Base-by-base conservation (phyloP, 2,329 filamentous ascomycete species). In the Chrysoporthe deuterocubensis region DNA sequence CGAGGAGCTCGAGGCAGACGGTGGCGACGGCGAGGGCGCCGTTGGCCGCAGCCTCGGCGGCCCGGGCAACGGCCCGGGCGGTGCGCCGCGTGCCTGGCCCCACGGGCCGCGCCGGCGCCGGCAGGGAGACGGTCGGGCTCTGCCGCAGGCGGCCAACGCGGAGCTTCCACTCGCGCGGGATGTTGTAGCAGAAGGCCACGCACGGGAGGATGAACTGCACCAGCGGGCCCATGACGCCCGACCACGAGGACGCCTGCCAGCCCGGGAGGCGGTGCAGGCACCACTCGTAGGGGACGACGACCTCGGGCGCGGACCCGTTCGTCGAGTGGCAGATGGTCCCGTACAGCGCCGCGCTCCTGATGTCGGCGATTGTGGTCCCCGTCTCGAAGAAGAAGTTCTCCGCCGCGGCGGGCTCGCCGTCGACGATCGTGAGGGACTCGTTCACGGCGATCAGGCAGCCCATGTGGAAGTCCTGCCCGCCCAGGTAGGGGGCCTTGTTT, bases 191-290 rank as follows among this genome's bases (percentile, higher is more conserved):
- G 64, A 76, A 76, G 54, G 74, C 69, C 43, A 75, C 67, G 43
- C 73, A 74, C 1, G 75, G 75, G 7, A 75, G 52, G n/a, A 76
- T 67, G 46, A 76, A 75, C 14, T 72, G 69, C 6, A 72, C 73
- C 7, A 75, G 69, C 3, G 74, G 72, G 52, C 73, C 72, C 9
- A 75, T 44, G 69, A 73, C 73, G 72, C 34, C 70, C 69, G 50
- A 73, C 73, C 50, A 75, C 58, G 46, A 72, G 71, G 52, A 52
- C 44, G 13, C 64, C 66, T 71, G 32, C 75, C 74, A 76, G n/a
- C 74, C 74, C 2, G 72, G 71, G 21, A 75, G n/a, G 66, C 68
- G 0, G 62, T 6, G 63, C 56, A 71, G 18, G 60, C 59, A 64
- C 67, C 71, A 75, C 21, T 42, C 52, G 59, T 72, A 74, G 34